Conservation (phyloP, 2,329 filamentous ascomycete species). For the Aspergillus transmontanensis region DNA sequence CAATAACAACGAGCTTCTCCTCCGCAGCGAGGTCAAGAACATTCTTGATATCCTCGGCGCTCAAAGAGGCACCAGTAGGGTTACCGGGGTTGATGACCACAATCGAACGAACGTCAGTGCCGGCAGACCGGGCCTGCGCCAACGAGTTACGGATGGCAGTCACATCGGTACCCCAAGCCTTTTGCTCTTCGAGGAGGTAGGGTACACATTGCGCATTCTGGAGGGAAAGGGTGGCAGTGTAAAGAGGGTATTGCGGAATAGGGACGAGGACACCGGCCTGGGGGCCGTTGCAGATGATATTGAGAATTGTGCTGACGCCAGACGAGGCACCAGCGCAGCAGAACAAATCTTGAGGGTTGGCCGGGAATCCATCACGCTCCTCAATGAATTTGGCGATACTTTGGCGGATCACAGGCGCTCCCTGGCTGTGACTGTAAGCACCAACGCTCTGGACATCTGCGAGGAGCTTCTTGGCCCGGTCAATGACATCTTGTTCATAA, state of each 20-base stretch:
- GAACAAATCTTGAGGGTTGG: slow-evolving; percentile 81
- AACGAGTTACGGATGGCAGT: slow-evolving; percentile 74
- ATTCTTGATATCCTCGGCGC: slow-evolving; percentile 74
- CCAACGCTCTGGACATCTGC: slow-evolving; percentile 86
- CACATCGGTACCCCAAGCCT: slow-evolving; percentile 85
- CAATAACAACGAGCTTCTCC: slow-evolving; percentile 84
- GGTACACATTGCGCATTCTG: slow-evolving; percentile 86
- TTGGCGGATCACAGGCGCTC: slow-evolving; percentile 81
- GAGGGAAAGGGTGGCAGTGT: slow-evolving; percentile 87
- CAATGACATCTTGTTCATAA: slow-evolving; percentile 88
- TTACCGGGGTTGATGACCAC: slow-evolving; percentile 99
- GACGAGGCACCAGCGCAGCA: slow-evolving; percentile 89
- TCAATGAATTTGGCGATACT: slow-evolving; percentile 93
- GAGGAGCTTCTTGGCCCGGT: slow-evolving; percentile 77
- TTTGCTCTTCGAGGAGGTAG: slow-evolving; percentile 87
- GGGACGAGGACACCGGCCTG: slow-evolving; percentile 86
- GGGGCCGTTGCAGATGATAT: slow-evolving; percentile 78
- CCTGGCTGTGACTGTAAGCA: slow-evolving; percentile 93
- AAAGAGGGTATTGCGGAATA: slow-evolving; percentile 97
- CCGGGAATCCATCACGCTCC: slow-evolving; percentile 84
- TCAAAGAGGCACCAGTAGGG: slow-evolving; percentile 86
- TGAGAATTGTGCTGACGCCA: slow-evolving; percentile 89
- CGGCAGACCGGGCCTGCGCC: slow-evolving; percentile 72
- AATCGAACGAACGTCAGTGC: slow-evolving; percentile 86
- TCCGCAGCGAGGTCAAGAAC: slow-evolving; percentile 86